Evolutionary conservation across 371 early-diverging fungal genomes (phyloP).

Genomic region (Furculomyces boomerangus): DNA sequence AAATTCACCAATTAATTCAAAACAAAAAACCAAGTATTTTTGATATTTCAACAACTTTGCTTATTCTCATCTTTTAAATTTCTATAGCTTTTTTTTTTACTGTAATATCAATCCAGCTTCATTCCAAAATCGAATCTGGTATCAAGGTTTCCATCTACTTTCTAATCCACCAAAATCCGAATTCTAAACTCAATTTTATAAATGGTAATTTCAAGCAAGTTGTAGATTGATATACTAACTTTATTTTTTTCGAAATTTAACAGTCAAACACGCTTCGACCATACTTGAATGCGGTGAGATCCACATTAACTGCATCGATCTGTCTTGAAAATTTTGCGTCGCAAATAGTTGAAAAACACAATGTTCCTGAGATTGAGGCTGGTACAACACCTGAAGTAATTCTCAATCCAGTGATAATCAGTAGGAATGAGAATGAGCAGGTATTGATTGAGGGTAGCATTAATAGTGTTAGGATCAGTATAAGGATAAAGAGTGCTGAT

Average conservation of each 20-base stretch:
- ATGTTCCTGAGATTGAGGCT: constrained; percentile 93
- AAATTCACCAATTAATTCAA: too few species aligned
- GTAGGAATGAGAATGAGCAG: constrained; percentile 87
- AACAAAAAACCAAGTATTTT: too few species aligned
- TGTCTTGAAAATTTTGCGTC: constrained; percentile 94
- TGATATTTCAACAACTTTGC: too few species aligned
- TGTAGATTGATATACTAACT: neutral
- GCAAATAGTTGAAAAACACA: constrained; percentile 93
- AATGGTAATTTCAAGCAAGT: neutral
- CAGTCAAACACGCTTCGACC: constrained; percentile 94
- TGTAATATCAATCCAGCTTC: neutral
- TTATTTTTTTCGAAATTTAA: neutral
- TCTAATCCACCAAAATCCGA: neutral
- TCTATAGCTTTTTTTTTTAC: too few species aligned
- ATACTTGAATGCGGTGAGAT: constrained; percentile 85
- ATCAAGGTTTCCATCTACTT: neutral
- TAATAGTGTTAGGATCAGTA: constrained; percentile 85
- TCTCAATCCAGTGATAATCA: constrained; percentile 74
- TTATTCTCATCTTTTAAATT: too few species aligned
- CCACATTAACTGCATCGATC: constrained; percentile 83
- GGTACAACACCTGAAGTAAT: constrained; percentile 58
- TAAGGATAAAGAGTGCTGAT: constrained; percentile 95
- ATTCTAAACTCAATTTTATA: neutral
- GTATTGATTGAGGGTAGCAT: constrained; percentile 85
- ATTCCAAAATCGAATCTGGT: neutral